Conservation (phyloP, 208 protist species). For the Entamoeba invadens region DNA sequence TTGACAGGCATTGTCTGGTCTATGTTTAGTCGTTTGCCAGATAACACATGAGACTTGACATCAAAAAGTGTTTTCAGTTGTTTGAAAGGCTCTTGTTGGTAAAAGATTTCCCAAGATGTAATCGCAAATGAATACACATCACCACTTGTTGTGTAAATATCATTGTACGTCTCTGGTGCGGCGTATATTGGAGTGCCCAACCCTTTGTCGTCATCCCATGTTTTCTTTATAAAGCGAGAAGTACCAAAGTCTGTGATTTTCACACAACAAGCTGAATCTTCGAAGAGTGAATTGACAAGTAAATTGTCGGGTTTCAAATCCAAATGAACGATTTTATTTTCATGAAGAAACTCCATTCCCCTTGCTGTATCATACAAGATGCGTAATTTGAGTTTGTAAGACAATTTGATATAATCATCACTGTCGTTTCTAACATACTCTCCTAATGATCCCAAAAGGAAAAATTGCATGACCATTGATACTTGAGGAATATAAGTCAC, state of each 20-base stretch:
- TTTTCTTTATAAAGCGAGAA: not conserved
- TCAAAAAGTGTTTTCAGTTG: not conserved
- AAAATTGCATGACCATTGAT: too few relatives aligned
- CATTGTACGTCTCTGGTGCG: not conserved
- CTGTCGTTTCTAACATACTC: too few relatives aligned
- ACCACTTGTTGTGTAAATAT: not conserved
- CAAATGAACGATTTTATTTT: not conserved
- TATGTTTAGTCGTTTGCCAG: not conserved
- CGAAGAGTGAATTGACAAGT: not conserved
- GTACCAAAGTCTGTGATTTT: conserved; percentile 5
- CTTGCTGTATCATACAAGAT: too few relatives aligned
- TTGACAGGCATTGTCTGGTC: not conserved
- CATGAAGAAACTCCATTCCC: too few relatives aligned
- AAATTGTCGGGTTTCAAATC: not conserved
- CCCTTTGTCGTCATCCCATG: not conserved
- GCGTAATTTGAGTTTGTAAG: too few relatives aligned
- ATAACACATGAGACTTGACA: not conserved
- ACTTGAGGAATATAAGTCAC: too few relatives aligned
- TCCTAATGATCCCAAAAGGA: too few relatives aligned
- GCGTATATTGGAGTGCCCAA: not conserved
- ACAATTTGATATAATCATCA: too few relatives aligned
- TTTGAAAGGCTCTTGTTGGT: not conserved
- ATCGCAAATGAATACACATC: not conserved
- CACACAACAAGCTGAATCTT: not conserved
- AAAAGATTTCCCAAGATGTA: not conserved